Evolutionary conservation across 2,329 filamentous ascomycete genomes (phyloP).

Genomic region (Bimuria novae-zelandiae): DNA sequence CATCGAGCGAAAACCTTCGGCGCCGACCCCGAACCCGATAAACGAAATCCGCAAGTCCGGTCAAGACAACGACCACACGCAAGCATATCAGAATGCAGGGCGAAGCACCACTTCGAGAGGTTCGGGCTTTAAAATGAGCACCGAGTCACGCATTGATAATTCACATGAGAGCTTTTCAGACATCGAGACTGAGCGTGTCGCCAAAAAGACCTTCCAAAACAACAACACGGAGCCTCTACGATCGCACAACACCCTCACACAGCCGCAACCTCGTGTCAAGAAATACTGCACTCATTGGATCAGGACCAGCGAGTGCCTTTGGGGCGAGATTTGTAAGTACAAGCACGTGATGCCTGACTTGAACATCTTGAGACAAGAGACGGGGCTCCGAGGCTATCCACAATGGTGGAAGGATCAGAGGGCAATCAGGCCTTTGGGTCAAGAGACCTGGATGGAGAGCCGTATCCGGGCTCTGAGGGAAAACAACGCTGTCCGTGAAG

Average conservation of each 20-base stretch:
- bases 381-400: conserved; percentile 64
- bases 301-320: conserved; percentile 81
- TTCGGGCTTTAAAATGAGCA: not conserved
- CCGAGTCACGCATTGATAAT: not conserved
- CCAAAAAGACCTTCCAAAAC: not conserved
- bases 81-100: not conserved
- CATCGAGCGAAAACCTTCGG: conserved; percentile 28
- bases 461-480: conserved; percentile 12
- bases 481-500: conserved; percentile 1
- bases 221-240: not conserved
- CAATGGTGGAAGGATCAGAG: conserved; percentile 61
- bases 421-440: conserved; percentile 23
- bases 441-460: conserved; percentile 35
- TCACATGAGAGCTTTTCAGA: not conserved
- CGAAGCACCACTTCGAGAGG: not conserved
- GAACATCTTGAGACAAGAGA: conserved; percentile 66
- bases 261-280: not conserved
- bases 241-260: not conserved
- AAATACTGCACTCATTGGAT: conserved; percentile 88
- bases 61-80: not conserved
- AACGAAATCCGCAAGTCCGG: not conserved
- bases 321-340: conserved; percentile 85
- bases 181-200: not conserved
- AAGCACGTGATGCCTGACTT: conserved; percentile 89
- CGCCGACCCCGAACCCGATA: not conserved